Evolutionary conservation across 495 filamentous ascomycete genomes (phyloP).

Genomic region (Aspergillus incahuasiensis): DNA sequence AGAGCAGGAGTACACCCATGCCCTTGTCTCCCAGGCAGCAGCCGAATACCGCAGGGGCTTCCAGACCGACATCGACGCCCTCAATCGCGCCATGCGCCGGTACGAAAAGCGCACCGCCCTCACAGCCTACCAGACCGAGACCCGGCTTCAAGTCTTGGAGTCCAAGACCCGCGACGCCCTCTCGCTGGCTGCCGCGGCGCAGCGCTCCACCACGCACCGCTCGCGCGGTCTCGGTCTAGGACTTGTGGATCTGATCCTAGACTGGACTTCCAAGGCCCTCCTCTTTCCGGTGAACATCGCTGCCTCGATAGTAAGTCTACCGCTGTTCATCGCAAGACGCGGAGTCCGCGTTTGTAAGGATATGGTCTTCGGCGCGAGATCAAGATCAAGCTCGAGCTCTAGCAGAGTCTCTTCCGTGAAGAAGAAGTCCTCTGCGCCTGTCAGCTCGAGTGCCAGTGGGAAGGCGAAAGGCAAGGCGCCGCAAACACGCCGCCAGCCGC

Average conservation of each 20-base stretch:
- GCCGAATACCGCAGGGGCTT: slow-evolving; percentile 59
- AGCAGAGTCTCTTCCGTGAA: neutral
- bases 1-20: slow-evolving; percentile 22
- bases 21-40: slow-evolving; percentile 45
- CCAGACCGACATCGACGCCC: slow-evolving; percentile 79
- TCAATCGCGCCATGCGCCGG: slow-evolving; percentile 85
- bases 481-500: neutral
- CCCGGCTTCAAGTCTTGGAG: slow-evolving; percentile 65
- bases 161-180: slow-evolving; percentile 69
- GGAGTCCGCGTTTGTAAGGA: slow-evolving; percentile 17
- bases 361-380: slow-evolving; percentile 8
- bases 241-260: slow-evolving; percentile 21
- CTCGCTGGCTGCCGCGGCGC: slow-evolving; percentile 69
- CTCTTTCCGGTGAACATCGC: slow-evolving; percentile 27
- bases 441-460: neutral
- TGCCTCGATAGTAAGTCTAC: slow-evolving; percentile 23
- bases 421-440: neutral
- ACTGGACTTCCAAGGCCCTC: slow-evolving; percentile 28
- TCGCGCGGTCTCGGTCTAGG: slow-evolving; percentile 5
- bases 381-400: neutral
- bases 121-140: slow-evolving; percentile 67
- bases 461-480: slow-evolving; percentile 21
- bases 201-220: slow-evolving; percentile 33
- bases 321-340: slow-evolving; percentile 17
- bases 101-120: slow-evolving; percentile 86